Base-by-base conservation (phyloP, 2,329 filamentous ascomycete genomes). In the Rutstroemia sp. region DNA sequence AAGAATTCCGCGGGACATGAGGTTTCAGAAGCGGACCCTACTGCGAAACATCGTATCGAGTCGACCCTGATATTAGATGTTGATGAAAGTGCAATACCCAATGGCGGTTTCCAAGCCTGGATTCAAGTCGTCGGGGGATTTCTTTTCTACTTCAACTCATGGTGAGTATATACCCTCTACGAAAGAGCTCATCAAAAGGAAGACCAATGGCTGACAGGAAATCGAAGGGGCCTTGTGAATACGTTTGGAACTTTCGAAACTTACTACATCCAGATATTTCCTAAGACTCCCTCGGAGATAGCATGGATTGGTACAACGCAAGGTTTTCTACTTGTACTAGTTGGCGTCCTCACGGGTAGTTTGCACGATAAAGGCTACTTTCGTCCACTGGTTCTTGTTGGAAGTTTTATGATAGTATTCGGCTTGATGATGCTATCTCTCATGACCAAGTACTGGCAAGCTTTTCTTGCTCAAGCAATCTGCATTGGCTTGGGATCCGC, bases 401-500 rank as follows among this genome's bases (percentile, higher is more conserved):
- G 47, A 5, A 19, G 16, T 8, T 34, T 36, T 17, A n/a, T 48
- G 25, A 34, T 19, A 17, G 25, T 36, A 2, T 34, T 48, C n/a
- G 47, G 47, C 5, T 12, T 70, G 5, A 68, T 71, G 46, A 64
- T 71, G 56, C 63, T 63, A 2, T 69, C 66, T 6, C 57, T 71
- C 2, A 65, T 61, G 42, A 64, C 55, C 19, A 17, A 64, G 21
- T 72, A 70, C 49, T 71, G 64, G 34, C 69, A 71, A 44, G 57
- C 71, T 23, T 64, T 71, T 42, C 63, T 71, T 2, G 58, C 67
- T 1, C 69, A 71, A 54, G 59, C 50, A 5, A 36, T 63, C 25
- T 49, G 59, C 4, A 83, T 83, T 54, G 92, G 92, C 38, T 64
- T 89, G 4, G 88, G 87, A 6, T 86, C 83, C 0, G 89, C 88